phyloP scores from a whole-genome alignment of 2,329 filamentous ascomycete genomes.

The Xylariales sp. region DNA sequence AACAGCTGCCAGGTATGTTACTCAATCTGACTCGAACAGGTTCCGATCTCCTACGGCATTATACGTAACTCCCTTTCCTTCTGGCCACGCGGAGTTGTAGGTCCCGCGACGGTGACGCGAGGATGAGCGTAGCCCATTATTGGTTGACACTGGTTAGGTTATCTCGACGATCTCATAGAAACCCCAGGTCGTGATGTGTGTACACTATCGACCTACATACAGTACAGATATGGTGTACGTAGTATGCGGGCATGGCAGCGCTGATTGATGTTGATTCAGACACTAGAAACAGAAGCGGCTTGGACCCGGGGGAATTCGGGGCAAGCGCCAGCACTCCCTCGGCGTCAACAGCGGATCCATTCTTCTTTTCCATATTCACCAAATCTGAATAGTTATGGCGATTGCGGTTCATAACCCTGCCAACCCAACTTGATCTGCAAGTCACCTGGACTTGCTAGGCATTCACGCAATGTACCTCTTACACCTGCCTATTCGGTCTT shows the following conservation, averaged over 20 bases:
- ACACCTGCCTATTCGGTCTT: constrained; percentile 27
- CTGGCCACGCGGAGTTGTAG: constrained; percentile 19
- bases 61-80: constrained; percentile 9
- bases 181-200: constrained; percentile 20
- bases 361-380: constrained; percentile 11
- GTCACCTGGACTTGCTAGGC: constrained; percentile 25
- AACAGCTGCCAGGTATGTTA: neutral
- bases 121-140: constrained; percentile 17
- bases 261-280: constrained; percentile 30
- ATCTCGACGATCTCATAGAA: constrained; percentile 29
- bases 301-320: constrained; percentile 32
- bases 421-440: constrained; percentile 33
- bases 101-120: constrained; percentile 6
- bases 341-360: constrained; percentile 29
- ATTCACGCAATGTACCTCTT: constrained; percentile 10
- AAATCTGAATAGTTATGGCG: constrained; percentile 7
- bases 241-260: constrained; percentile 19
- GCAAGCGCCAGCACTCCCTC: constrained; percentile 11
- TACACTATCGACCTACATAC: constrained; percentile 2
- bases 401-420: constrained; percentile 29
- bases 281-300: constrained; percentile 25
- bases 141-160: constrained; percentile 16
- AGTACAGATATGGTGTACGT: constrained; percentile 4
- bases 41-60: neutral
- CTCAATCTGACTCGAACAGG: neutral